These are phyloP conservation scores for Pythium rhizo-oryzae DNA, from an alignment of 352 stramenopile genomes.

Conservation along the genomic window DNA sequence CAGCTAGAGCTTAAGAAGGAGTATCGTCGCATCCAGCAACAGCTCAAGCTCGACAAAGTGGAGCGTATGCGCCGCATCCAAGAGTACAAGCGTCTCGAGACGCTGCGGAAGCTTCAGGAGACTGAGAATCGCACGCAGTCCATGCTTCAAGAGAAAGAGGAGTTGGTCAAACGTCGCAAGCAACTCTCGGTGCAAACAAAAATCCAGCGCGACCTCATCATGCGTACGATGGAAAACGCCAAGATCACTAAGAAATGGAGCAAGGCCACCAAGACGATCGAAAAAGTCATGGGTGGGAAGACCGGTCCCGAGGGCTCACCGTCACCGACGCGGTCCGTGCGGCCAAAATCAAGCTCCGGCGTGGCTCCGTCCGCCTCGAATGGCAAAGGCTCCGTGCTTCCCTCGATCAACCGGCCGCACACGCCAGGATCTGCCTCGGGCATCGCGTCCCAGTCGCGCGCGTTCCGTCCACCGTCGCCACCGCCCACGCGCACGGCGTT, in stretches of 20 bases:
- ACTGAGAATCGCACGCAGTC: constrained; percentile 77
- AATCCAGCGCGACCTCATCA: constrained; percentile 89
- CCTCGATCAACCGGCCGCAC: constrained; percentile 35
- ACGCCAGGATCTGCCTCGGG: constrained; percentile 34
- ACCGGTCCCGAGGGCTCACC: constrained; percentile 37
- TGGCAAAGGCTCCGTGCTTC: constrained; percentile 44
- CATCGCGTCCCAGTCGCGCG: constrained; percentile 37
- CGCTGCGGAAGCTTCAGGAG: constrained; percentile 84
- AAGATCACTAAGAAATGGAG: constrained; percentile 90
- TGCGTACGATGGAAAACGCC: constrained; percentile 88
- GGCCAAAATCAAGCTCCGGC: constrained; percentile 62
- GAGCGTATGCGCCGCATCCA: constrained; percentile 91
- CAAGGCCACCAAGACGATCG: constrained; percentile 77
- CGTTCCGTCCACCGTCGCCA: constrained; percentile 60
- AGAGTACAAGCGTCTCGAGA: constrained; percentile 92
- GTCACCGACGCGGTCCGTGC: constrained; percentile 40
- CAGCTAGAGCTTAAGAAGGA: constrained; percentile 85
- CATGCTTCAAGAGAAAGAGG: constrained; percentile 85
- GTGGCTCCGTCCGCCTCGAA: constrained; percentile 20
- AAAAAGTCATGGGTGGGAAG: constrained; percentile 62
- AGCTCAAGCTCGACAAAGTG: constrained; percentile 91
- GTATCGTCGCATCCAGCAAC: constrained; percentile 77
- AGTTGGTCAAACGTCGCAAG: constrained; percentile 79
- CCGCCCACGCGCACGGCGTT: constrained; percentile 71
- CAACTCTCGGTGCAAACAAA: constrained; percentile 81